Evolutionary conservation across 1,284 basidiomycete species (phyloP).

Genomic region (Trametes polyzona): DNA sequence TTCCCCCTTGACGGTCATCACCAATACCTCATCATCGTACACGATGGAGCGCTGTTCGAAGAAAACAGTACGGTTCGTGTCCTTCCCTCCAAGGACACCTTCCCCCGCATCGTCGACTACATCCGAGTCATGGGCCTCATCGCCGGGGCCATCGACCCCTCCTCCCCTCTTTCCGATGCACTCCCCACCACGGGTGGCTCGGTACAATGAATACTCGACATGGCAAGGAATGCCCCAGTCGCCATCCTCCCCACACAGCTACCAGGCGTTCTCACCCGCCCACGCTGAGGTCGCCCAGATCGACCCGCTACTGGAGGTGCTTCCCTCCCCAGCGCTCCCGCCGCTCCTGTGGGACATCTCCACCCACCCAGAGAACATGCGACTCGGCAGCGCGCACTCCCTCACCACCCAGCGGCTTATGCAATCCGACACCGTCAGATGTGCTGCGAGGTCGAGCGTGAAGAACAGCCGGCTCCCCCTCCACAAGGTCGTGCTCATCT

Average conservation of each 20-base stretch:
- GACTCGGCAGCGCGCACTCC: conserved; percentile 17
- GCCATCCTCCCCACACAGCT: not conserved
- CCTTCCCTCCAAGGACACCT: conserved; percentile 11
- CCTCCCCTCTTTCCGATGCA: conserved; percentile 4
- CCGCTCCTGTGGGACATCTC: conserved; percentile 23
- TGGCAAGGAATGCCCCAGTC: conserved; percentile 10
- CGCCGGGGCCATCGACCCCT: conserved; percentile 18
- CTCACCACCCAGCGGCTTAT: not conserved
- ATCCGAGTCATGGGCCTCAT: conserved; percentile 10
- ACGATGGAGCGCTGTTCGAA: not conserved
- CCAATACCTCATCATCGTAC: not conserved
- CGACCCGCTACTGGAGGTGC: conserved; percentile 17
- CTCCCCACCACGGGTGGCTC: not conserved
- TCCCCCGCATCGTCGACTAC: conserved; percentile 17
- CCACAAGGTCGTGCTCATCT: conserved; percentile 6
- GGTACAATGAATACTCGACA: conserved; percentile 3
- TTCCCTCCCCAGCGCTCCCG: conserved; percentile 1
- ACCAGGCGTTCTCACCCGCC: not conserved
- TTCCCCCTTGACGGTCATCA: no score
- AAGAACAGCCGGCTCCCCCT: conserved; percentile 15
- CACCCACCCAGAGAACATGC: conserved; percentile 16
- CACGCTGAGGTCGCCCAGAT: conserved; percentile 5
- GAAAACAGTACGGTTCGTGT: conserved; percentile 21
- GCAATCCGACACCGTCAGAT: conserved; percentile 15
- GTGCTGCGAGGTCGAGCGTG: conserved; percentile 10